Evolutionary conservation across 441 rosid genomes (phyloP).

Genomic region (Bruguiera hainesii): DNA sequence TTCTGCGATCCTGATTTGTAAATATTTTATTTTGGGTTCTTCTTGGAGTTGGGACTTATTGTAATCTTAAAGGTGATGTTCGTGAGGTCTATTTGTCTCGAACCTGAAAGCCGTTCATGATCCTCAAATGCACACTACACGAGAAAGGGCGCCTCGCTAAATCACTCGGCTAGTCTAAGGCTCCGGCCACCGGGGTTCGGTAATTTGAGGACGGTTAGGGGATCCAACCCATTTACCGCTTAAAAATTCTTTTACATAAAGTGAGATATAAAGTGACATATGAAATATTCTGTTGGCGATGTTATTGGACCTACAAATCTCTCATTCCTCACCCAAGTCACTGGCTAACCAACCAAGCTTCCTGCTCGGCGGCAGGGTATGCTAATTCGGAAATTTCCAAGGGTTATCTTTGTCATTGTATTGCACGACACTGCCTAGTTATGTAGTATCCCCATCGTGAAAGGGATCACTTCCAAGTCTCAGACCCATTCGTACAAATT

Average conservation of each 20-base stretch:
- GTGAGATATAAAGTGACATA: no score
- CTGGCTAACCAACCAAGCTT: neutral
- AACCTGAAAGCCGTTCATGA: neutral
- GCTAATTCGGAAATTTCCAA: slow-evolving; percentile 26
- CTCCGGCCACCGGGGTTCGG: no score
- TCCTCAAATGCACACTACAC: no score
- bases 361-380: slow-evolving; percentile 20
- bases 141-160: no score
- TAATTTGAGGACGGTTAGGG: no score
- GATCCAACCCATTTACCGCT: no score
- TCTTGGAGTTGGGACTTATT: neutral
- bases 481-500: slow-evolving; percentile 24
- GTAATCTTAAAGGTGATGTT: neutral
- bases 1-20: neutral
- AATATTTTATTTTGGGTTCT: slow-evolving; percentile 13
- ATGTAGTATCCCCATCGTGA: slow-evolving; percentile 17
- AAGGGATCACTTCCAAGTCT: slow-evolving; percentile 27
- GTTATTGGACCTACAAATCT: no score
- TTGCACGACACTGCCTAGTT: neutral
- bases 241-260: no score
- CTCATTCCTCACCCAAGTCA: no score
- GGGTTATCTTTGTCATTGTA: slow-evolving; percentile 21
- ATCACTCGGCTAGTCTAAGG: no score
- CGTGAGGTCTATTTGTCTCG: slow-evolving; percentile 6
- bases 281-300: no score